Percentiles rank a stretch among this genome's conserved stretches.
Evolutionary conservation across 2,329 filamentous ascomycete species (phyloP).

Genomic region (Apiospora rasikravindrae): DNA sequence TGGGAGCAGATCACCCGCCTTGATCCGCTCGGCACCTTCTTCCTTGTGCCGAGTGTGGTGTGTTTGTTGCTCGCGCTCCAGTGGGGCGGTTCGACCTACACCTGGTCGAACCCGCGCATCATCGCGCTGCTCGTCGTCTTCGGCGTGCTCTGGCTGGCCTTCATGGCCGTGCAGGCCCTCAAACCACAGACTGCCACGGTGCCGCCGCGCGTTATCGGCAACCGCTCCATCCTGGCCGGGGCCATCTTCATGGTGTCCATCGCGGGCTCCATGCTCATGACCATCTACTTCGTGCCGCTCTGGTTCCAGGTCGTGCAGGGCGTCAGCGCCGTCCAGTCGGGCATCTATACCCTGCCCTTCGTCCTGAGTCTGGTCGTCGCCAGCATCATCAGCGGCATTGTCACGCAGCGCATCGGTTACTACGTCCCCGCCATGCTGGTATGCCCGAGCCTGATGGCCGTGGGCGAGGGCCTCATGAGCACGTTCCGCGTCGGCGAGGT

Average conservation of each 20-base stretch:
- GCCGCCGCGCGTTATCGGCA: constrained; percentile 58
- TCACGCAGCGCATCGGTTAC: constrained; percentile 62
- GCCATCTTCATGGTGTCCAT: constrained; percentile 37
- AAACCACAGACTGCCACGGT: constrained; percentile 62
- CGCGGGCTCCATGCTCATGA: constrained; percentile 55
- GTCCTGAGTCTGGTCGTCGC: constrained; percentile 60
- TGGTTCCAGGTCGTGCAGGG: constrained; percentile 65
- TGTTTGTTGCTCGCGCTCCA: constrained; percentile 67
- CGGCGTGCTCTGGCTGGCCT: constrained; percentile 50
- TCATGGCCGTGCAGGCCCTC: constrained; percentile 56
- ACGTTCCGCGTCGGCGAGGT: constrained; percentile 55
- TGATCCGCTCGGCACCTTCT: constrained; percentile 63
- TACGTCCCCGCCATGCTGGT: constrained; percentile 63
- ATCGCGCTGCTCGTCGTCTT: constrained; percentile 60
- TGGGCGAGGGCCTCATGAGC: constrained; percentile 62
- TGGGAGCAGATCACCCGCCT: constrained; percentile 52
- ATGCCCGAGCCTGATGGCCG: constrained; percentile 53
- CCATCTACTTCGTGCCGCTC: constrained; percentile 59
- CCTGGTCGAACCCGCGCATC: constrained; percentile 58
- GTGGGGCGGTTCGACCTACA: constrained; percentile 60
- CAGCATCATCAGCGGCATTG: constrained; percentile 52
- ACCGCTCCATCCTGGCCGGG: constrained; percentile 59
- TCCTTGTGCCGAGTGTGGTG: constrained; percentile 64
- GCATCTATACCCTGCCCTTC: constrained; percentile 62
- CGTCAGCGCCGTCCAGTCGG: constrained; percentile 58